phyloP scores from a whole-genome alignment of 108 stramenopile species.

The Chaetoceros muelleri region DNA sequence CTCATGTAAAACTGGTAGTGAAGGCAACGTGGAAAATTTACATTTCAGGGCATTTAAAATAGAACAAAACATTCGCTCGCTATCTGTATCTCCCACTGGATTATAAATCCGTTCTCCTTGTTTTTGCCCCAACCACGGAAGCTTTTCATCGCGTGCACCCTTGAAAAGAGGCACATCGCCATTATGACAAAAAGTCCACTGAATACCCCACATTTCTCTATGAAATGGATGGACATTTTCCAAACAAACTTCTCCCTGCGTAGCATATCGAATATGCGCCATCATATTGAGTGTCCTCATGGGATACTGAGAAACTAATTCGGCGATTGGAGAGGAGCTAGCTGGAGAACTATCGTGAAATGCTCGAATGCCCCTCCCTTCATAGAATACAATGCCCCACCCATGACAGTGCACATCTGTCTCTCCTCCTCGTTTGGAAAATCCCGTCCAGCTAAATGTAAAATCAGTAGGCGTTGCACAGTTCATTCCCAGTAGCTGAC shows the following conservation, averaged over 20 bases:
- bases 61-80: conserved; percentile 68
- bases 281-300: conserved; percentile 73
- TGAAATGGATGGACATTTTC: conserved; percentile 84
- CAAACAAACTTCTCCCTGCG: conserved; percentile 46
- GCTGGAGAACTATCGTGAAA: conserved; percentile 60
- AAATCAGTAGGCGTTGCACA: conserved; percentile 74
- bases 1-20: conserved; percentile 55
- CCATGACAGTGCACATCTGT: conserved; percentile 82
- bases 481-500: conserved; percentile 72
- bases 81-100: conserved; percentile 77
- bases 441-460: conserved; percentile 64
- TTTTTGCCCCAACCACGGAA: conserved; percentile 22
- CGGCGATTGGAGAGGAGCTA: conserved; percentile 43
- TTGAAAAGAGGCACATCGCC: conserved; percentile 61
- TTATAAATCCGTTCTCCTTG: conserved; percentile 24
- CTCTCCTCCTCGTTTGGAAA: conserved; percentile 66
- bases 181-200: conserved; percentile 72
- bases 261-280: conserved; percentile 82
- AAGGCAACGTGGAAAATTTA: conserved; percentile 48
- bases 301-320: conserved; percentile 40
- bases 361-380: conserved; percentile 43
- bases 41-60: conserved; percentile 65
- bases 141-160: background rate
- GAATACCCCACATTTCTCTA: conserved; percentile 60
- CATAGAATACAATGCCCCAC: conserved; percentile 72